These are phyloP conservation scores for Orbilia quercus DNA, from an alignment of 2,329 filamentous ascomycete species.

Conservation along the genomic window DNA sequence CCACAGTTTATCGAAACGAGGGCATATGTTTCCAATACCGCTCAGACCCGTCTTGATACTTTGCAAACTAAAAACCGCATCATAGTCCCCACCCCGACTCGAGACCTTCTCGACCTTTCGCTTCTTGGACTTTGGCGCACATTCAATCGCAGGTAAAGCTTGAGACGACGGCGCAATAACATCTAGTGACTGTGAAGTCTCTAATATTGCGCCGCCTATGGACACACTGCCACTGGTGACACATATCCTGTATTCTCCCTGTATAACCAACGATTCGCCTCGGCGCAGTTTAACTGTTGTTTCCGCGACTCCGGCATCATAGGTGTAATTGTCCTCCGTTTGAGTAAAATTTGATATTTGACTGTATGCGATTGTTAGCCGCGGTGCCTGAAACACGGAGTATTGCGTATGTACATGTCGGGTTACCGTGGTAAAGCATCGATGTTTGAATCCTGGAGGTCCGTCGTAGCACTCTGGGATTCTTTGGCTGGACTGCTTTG, in stretches of 20 bases:
- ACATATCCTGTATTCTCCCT: slow-evolving; percentile 76
- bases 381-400: background rate
- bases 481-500: slow-evolving; percentile 12
- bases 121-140: slow-evolving; percentile 61
- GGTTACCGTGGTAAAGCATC: slow-evolving; percentile 45
- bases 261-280: slow-evolving; percentile 69
- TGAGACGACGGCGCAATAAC: slow-evolving; percentile 76
- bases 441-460: slow-evolving; percentile 8
- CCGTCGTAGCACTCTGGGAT: background rate
- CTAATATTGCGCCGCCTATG: slow-evolving; percentile 73
- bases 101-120: slow-evolving; percentile 38
- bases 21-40: slow-evolving; percentile 71
- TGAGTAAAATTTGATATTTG: slow-evolving; percentile 59
- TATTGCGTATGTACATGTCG: slow-evolving; percentile 34
- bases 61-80: slow-evolving; percentile 70
- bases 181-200: slow-evolving; percentile 66
- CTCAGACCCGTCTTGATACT: slow-evolving; percentile 67
- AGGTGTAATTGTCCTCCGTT: slow-evolving; percentile 55
- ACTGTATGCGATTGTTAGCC: slow-evolving; percentile 13
- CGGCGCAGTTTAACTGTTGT: slow-evolving; percentile 53
- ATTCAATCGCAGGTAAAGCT: slow-evolving; percentile 74
- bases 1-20: slow-evolving; percentile 76
- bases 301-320: slow-evolving; percentile 19
- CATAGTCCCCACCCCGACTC: slow-evolving; percentile 59
- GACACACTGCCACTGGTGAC: slow-evolving; percentile 73